phyloP scores from a whole-genome alignment of 805 yeast genomes.

The Starmera quercuum region DNA sequence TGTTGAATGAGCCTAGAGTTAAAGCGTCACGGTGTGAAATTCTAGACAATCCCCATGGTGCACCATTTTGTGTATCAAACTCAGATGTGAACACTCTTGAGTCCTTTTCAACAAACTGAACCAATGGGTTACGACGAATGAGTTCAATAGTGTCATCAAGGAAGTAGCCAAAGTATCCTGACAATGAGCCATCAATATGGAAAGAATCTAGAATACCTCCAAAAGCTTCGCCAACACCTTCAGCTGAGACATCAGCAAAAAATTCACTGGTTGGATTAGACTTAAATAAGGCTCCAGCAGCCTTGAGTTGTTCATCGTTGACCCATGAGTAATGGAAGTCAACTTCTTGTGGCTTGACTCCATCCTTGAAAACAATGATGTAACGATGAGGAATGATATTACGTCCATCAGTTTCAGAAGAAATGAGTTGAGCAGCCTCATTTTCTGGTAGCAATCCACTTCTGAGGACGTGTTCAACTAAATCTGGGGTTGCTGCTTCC shows the following conservation, averaged over 20 bases:
- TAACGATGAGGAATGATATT: conserved; percentile 65
- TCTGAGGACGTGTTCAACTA: conserved; percentile 9
- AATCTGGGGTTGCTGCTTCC: conserved; percentile 11
- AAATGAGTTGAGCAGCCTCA: conserved; percentile 38
- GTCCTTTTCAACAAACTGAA: conserved; percentile 69
- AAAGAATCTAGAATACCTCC: conserved; percentile 60
- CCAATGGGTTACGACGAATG: conserved; percentile 58
- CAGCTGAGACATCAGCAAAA: conserved; percentile 24
- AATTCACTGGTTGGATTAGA: conserved; percentile 28
- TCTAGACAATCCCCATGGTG: conserved; percentile 94
- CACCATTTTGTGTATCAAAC: conserved; percentile 66
- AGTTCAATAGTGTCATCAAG: conserved; percentile 65
- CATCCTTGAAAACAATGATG: conserved; percentile 77
- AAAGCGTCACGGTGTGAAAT: conserved; percentile 74
- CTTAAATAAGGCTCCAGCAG: conserved; percentile 28
- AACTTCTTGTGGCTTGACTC: conserved; percentile 42
- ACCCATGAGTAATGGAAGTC: conserved; percentile 66
- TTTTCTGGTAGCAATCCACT: conserved; percentile 9
- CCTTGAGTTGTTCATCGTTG: conserved; percentile 40
- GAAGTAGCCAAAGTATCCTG: conserved; percentile 85
- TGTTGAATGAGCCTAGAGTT: conserved; percentile 61
- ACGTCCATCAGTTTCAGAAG: conserved; percentile 33
- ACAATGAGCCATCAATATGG: conserved; percentile 45
- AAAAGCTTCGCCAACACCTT: conserved; percentile 16
- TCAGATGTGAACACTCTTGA: conserved; percentile 60